Evolutionary conservation across 129 eudicot species (phyloP), one percentile per base, ranked within the genome.

Genomic region (Tanacetum coccineum): DNA sequence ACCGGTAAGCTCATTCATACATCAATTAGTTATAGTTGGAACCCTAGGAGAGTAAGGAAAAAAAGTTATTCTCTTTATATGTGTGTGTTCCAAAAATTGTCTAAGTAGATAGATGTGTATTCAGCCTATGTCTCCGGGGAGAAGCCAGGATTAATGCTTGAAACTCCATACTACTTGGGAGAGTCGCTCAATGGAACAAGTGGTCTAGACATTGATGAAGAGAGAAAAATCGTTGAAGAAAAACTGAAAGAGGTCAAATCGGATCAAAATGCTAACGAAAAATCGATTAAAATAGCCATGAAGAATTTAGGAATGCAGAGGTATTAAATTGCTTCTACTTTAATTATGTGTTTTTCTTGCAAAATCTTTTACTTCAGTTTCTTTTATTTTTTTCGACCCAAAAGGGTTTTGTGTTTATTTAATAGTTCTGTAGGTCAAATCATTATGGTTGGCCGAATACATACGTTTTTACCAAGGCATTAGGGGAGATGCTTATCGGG

Each of bases 401-500:
- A 11, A 56, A 0, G 26, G 4, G 9, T 9, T 57, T 0, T 9
- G 11, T 4, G 3, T 57, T 10, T 10, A 12, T 13, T 1, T 48
- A 48, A 48, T 6, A 18, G 9, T 40, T 61, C 39, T 39, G 11
- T 46, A 93, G 98, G 59, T 85, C 98, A 75, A 86, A 80, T 71
- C 77, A 80, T 13, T 79, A 72, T 62, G 98, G 98, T 59, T 93
- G 98, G 98, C 98, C 98, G 64, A 93, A 93, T 59, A 83, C 95
- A 9, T 93, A 93, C 62, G 98, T 93, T 7, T 93, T 93, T 59
- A 93, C 96, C 28, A 93, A 93, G 81, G 87, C 92, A 54, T 68
- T 93, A 82, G 98, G 86, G 40, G 98, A 93, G 77, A 93, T 93
- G 98, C 61, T 93, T 28, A 10, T 93, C 44, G 85, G 83, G 17